Base-by-base conservation (phyloP, 768 basidiomycete genomes). In the Calocera viscosa region DNA sequence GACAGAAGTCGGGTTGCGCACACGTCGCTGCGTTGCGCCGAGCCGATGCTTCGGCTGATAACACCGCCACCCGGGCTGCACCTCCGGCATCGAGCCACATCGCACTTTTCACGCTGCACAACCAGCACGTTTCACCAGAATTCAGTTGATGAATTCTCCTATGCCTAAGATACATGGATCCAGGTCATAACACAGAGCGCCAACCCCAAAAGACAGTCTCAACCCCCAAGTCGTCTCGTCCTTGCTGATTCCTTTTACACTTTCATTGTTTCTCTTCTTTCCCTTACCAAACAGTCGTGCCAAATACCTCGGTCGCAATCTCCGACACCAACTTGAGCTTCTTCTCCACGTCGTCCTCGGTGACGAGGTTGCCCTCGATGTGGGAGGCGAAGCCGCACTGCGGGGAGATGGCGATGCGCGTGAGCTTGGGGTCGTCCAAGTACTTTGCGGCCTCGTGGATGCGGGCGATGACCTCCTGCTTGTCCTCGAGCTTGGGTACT, bases 351-450 rank as follows among this genome's bases (percentile, higher is more conserved):
- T 84, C 83, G 79, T 26, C 71, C 28, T 72, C 71, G 2, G 79
- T 81, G 33, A 86, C 70, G 7, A 80, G 80, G 73, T 85, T 85
- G 0, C 84, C 83, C 71, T 85, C 80, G 77, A 82, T 82, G 24
- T 82, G 81, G 0, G 80, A 81, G 11, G 84, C 84, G 71, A 85
- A 86, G 2, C 85, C 85, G 69, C 85, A 86, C 71, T 86, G 85
- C n/a, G 83, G 80, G 66, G 82, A 82, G 67, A 86, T 81, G 69
- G 14, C 77, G n/a, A 82, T 78, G 28, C 82, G 77, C 64, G 74
- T 73, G 11, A 78, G 77, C 33, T 75, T 74, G 40, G 81, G 83
- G 68, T 78, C 71, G 63, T 77, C 77, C 53, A 85, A 74, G 28
- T 78, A 77, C 49, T 82, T 76, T 30, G 80, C 84, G 22, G 85